Evolutionary conservation across 257 asterid genomes (phyloP).

Genomic region (Nicotiana tabacum): DNA sequence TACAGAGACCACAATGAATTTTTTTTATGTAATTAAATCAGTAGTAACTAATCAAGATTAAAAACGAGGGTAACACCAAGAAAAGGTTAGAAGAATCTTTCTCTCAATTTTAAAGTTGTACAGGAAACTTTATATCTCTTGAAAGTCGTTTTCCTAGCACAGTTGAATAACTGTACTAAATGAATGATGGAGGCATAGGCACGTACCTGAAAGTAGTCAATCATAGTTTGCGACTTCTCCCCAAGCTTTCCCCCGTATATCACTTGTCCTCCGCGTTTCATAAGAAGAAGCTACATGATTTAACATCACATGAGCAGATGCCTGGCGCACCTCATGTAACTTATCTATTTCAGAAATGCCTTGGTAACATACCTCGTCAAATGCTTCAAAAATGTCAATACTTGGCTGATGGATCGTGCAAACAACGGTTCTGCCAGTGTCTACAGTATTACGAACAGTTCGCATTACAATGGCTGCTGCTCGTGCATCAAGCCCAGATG

Average conservation of each 20-base stretch:
- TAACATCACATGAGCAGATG: not conserved
- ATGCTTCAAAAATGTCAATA: constrained; percentile 89
- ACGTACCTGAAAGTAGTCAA: constrained; percentile 72
- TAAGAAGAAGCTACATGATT: constrained; percentile 61
- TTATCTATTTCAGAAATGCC: not conserved
- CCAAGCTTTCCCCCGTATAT: constrained; percentile 95
- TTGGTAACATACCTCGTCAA: constrained; percentile 66
- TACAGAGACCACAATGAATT: not conserved
- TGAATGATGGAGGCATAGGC: constrained; percentile 5
- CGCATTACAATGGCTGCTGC: constrained; percentile 99
- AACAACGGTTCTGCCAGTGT: constrained; percentile 93
- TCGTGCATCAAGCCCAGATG: constrained; percentile 94
- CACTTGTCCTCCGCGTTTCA: constrained; percentile 93
- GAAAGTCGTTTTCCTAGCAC: not conserved
- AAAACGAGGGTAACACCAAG: not conserved
- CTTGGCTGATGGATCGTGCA: constrained; percentile 99
- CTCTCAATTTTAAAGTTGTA: not conserved
- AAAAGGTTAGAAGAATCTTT: not conserved
- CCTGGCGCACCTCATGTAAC: not conserved
- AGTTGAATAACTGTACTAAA: not conserved
- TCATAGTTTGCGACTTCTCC: constrained; percentile 61
- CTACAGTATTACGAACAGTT: constrained; percentile 90
- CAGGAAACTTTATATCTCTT: not conserved
- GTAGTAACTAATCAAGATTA: not conserved
- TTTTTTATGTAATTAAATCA: not conserved